Conservation (phyloP, 805 yeast genomes). For the Saccharomycopsis capsularis region DNA sequence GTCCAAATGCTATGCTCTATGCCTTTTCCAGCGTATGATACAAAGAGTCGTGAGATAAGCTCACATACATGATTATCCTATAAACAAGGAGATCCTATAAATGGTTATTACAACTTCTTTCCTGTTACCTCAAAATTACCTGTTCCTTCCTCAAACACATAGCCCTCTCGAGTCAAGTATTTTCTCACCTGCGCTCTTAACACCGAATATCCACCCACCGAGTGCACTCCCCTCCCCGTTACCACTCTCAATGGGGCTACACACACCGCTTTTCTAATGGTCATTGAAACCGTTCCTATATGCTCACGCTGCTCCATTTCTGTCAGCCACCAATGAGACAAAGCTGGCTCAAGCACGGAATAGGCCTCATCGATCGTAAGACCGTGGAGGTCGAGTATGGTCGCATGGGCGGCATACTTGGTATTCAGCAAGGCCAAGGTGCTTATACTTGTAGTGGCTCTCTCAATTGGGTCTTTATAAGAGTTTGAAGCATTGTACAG, state of each 20-base stretch:
- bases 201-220: conserved; percentile 47
- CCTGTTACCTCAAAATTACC: conserved; percentile 42
- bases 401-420: no score
- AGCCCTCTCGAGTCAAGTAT: conserved; percentile 33
- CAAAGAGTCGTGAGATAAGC: no score
- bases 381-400: conserved; percentile 50
- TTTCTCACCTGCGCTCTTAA: conserved; percentile 39
- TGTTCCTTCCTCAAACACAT: conserved; percentile 39
- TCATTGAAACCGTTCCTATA: conserved; percentile 31
- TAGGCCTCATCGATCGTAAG: conserved; percentile 43
- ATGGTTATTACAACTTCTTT: no score
- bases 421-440: no score
- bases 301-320: conserved; percentile 42
- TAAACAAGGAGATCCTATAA: no score
- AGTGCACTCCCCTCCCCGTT: conserved; percentile 70
- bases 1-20: no score
- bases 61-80: no score
- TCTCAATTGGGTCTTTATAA: no score
- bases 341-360: conserved; percentile 29
- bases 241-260: conserved; percentile 41
- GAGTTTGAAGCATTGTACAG: no score
- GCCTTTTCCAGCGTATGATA: no score
- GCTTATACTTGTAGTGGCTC: no score
- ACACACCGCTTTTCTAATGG: conserved; percentile 33
- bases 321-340: conserved; percentile 56